These are phyloP conservation scores for Podaxis carcinomalis DNA, from an alignment of 768 basidiomycete genomes.

Conservation along the genomic window DNA sequence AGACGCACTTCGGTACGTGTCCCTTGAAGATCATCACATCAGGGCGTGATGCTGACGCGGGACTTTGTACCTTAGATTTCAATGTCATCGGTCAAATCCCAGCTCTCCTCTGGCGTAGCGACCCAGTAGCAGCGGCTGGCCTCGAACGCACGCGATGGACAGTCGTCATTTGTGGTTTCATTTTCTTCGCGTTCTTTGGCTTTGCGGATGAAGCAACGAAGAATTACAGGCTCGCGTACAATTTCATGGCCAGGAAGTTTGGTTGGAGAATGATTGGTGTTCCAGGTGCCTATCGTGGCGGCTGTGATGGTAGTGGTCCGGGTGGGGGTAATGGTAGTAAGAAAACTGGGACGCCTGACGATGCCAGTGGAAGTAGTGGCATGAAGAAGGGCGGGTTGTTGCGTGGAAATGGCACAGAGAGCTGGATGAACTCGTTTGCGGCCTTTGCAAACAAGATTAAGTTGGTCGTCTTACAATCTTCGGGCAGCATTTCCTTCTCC, in stretches of 20 bases:
- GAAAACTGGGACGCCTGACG: neutral
- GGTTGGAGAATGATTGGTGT: neutral
- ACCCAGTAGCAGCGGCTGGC: constrained; percentile 9
- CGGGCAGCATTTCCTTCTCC: neutral
- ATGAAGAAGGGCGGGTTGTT: neutral
- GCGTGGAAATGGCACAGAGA: neutral
- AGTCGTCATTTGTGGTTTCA: constrained; percentile 33
- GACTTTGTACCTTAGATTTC: constrained; percentile 21
- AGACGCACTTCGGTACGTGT: constrained; percentile 32
- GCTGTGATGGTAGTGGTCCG: neutral
- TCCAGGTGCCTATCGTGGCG: neutral
- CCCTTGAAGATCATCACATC: neutral
- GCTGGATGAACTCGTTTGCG: neutral
- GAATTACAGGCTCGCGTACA: constrained; percentile 31
- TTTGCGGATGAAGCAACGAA: constrained; percentile 47
- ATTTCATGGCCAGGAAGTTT: constrained; percentile 19
- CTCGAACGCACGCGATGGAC: constrained; percentile 39
- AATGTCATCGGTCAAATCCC: constrained; percentile 28
- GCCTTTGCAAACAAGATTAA: constrained; percentile 49
- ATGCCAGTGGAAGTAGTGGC: neutral
- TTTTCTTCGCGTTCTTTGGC: constrained; percentile 59
- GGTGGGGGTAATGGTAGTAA: neutral
- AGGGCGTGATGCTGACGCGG: neutral
- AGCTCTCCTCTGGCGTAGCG: constrained; percentile 26
- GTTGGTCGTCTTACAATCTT: neutral